These are phyloP conservation scores for Hanseniaspora gamundiae DNA, from an alignment of 1,139 yeast genomes.

Conservation along the genomic window DNA sequence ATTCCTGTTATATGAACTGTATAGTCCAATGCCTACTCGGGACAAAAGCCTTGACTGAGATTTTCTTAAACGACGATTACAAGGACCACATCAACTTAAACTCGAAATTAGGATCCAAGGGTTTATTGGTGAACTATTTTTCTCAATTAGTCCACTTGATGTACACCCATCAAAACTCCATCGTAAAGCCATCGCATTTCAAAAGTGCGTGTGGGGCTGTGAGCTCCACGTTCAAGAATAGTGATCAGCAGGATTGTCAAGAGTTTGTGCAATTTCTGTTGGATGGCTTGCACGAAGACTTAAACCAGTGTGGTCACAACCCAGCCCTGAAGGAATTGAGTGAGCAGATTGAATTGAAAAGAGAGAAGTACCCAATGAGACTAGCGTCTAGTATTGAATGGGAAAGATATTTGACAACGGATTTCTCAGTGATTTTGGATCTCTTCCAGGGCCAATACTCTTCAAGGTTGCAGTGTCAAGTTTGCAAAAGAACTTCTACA, in stretches of 20 bases:
- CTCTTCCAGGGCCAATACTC: constrained; percentile 85
- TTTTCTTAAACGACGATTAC: constrained; percentile 48
- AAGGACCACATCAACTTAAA: constrained; percentile 61
- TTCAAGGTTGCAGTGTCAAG: constrained; percentile 64
- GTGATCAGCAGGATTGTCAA: constrained; percentile 87
- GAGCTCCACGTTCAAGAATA: constrained; percentile 60
- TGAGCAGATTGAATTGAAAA: constrained; percentile 57
- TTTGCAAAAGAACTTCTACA: constrained; percentile 71
- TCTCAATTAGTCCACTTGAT: constrained; percentile 53
- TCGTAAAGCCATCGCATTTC: constrained; percentile 44
- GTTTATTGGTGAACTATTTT: constrained; percentile 64
- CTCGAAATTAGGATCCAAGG: constrained; percentile 74
- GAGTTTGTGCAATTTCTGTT: constrained; percentile 77
- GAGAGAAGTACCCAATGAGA: constrained; percentile 69
- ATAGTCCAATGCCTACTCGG: constrained; percentile 70
- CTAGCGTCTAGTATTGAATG: constrained; percentile 88
- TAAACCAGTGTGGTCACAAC: constrained; percentile 54
- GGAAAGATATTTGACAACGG: constrained; percentile 80
- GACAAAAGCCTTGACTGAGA: constrained; percentile 33
- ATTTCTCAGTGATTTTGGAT: constrained; percentile 76
- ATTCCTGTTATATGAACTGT: constrained; percentile 90
- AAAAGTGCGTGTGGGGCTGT: constrained; percentile 55
- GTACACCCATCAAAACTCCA: constrained; percentile 36
- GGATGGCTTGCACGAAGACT: constrained; percentile 82
- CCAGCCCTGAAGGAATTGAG: constrained; percentile 48